These are phyloP conservation scores for Oenanthe sinensis DNA, from an alignment of 129 eudicot genomes.

Conservation along the genomic window DNA sequence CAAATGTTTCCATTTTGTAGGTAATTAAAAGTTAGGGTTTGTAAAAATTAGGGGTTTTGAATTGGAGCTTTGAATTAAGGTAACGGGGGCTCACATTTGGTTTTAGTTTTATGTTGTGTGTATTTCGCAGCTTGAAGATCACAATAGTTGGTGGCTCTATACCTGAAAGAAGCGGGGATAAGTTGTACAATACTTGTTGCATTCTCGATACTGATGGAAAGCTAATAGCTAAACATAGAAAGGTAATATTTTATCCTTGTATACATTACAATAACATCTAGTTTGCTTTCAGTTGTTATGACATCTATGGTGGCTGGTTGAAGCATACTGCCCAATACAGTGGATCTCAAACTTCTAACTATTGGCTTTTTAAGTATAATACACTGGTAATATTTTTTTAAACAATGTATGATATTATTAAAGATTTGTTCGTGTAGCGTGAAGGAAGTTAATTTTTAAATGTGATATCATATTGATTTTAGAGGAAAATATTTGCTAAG, in stretches of 20 bases:
- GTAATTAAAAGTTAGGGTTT: too few species aligned
- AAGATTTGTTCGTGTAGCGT: neutral
- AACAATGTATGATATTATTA: neutral
- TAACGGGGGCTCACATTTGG: too few species aligned
- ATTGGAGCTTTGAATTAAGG: too few species aligned
- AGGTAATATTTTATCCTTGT: slow-evolving; percentile 38
- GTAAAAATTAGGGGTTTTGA: too few species aligned
- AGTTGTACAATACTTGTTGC: slow-evolving; percentile 80
- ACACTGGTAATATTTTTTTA: neutral
- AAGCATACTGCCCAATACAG: neutral
- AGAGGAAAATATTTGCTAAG: neutral
- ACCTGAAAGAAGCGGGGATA: slow-evolving; percentile 74
- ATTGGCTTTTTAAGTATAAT: neutral
- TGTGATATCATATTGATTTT: neutral
- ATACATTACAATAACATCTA: neutral
- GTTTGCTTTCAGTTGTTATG: neutral
- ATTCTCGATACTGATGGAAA: slow-evolving; percentile 71
- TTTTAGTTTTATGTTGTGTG: too few species aligned
- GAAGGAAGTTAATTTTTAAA: neutral
- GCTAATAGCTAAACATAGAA: slow-evolving; percentile 80
- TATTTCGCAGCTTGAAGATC: too few species aligned
- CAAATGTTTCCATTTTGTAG: too few species aligned
- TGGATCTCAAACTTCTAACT: neutral
- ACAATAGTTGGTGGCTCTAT: slow-evolving; percentile 97
- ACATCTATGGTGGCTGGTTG: neutral